Evolutionary conservation across 257 asterid genomes (phyloP), one percentile per base, ranked within the genome.

Genomic region (Nicotiana otophora): DNA sequence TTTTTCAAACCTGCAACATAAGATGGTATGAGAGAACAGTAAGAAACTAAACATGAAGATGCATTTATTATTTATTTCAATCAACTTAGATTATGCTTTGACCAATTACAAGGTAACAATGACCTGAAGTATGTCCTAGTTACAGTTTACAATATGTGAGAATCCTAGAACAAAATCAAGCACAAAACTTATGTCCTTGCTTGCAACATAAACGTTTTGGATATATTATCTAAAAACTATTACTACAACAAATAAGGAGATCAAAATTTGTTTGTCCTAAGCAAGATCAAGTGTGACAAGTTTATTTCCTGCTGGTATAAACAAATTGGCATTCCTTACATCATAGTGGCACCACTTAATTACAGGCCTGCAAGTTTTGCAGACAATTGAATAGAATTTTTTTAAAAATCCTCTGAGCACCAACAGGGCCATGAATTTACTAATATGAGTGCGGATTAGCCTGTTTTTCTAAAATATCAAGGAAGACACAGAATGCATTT

Each of bases 1-100:
- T 90, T 92, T 94, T 87, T 94, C 99, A 89, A 96, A 96, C 87
- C 99, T 96, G 86, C 76, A 85, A 51, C 74, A 84, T 72, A 69
- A 33, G 84, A 70, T 33, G 78, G 77, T 58, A 84, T 81, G 67
- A 81, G 57, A 84, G 82, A 69, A 86, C 77, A 82, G 19, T 42
- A 79, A 61, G 75, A 61, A 28, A 36, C 72, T 64, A 61, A 75
- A 74, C 54, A 60, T 10, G 62, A 42, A 72, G 76, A 28, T 46
- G 65, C 26, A 72, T 46, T 74, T 57, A 60, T 42, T 72, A 72
- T 46, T 74, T 57, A 60, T 28, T 72, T 39, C 55, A 79, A 15
- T 79, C 67, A 78, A 36, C 15, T 36, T 26, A 60, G 70, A n/a
- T 61, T 23, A 36, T 79, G 30, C 42, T 79, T 36, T 58, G 70